phyloP scores from a whole-genome alignment of 2,329 filamentous ascomycete genomes.

The Aspergillus aculeatinus region DNA sequence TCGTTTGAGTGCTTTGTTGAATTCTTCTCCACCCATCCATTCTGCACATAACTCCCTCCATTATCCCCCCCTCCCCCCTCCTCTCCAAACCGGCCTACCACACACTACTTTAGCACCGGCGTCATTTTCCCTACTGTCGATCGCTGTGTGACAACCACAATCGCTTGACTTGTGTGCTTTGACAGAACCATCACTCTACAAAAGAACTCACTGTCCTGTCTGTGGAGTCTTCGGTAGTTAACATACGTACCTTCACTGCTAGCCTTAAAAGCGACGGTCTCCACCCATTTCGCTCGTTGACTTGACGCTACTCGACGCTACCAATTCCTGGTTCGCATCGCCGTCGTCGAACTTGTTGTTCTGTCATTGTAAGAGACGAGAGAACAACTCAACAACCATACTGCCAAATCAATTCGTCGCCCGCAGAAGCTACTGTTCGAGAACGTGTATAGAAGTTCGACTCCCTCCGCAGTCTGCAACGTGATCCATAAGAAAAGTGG shows the following conservation, averaged over 20 bases:
- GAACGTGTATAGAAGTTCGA: not conserved
- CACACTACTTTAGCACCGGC: not conserved
- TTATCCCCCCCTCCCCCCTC: not conserved
- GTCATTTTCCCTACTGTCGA: not conserved
- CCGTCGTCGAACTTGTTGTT: no score
- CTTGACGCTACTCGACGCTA: no score
- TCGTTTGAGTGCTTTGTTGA: not conserved
- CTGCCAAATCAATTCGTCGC: no score
- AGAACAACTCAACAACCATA: no score
- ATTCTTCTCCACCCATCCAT: not conserved
- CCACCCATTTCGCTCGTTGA: not conserved
- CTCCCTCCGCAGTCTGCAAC: not conserved
- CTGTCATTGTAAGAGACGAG: no score
- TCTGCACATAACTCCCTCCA: not conserved
- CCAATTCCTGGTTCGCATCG: no score
- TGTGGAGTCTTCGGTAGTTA: not conserved
- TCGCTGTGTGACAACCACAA: not conserved
- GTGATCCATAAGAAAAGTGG: not conserved
- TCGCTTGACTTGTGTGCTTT: not conserved
- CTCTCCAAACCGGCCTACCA: not conserved
- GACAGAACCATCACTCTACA: not conserved
- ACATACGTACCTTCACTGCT: not conserved
- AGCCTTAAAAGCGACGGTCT: not conserved
- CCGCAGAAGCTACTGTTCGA: not conserved
- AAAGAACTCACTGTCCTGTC: not conserved